Evolutionary conservation across 139 green algal genomes (phyloP).

Genomic region (Asterochloris sp.): DNA sequence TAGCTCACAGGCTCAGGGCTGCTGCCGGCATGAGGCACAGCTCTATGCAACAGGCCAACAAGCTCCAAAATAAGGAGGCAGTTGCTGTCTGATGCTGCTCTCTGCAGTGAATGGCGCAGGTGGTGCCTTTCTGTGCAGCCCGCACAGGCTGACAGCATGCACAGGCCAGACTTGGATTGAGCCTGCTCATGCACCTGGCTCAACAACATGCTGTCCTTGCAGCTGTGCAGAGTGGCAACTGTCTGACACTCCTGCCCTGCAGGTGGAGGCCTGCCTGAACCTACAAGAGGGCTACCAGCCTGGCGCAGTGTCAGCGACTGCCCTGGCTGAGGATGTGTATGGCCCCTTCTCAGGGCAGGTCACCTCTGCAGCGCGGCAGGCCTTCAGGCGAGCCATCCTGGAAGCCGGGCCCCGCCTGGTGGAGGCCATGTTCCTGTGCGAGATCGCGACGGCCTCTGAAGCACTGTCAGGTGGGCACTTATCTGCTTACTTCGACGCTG

Average conservation of each 20-base stretch:
- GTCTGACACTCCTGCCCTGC: background rate
- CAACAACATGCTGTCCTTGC: constrained; percentile 37
- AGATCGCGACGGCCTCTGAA: constrained; percentile 69
- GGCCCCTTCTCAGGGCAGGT: constrained; percentile 83
- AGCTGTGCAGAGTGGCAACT: background rate
- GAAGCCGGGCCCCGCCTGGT: constrained; percentile 81
- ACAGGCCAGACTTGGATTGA: no score
- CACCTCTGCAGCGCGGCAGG: constrained; percentile 63
- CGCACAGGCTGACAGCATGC: no score
- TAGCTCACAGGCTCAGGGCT: no score
- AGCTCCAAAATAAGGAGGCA: no score
- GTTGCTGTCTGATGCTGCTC: no score
- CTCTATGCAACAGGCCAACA: no score
- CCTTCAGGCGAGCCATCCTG: constrained; percentile 74
- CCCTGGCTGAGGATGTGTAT: constrained; percentile 79
- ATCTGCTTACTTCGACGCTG: background rate
- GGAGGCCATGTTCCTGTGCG: constrained; percentile 92
- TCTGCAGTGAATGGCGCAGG: no score
- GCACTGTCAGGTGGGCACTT: constrained; percentile 36
- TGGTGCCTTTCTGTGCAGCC: no score
- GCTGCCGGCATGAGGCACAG: no score
- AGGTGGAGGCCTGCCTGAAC: constrained; percentile 40
- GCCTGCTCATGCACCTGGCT: no score
- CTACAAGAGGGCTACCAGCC: constrained; percentile 8
- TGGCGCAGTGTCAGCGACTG: background rate